Conservation (phyloP, 257 asterid genomes). For the Mitragyna speciosa region DNA sequence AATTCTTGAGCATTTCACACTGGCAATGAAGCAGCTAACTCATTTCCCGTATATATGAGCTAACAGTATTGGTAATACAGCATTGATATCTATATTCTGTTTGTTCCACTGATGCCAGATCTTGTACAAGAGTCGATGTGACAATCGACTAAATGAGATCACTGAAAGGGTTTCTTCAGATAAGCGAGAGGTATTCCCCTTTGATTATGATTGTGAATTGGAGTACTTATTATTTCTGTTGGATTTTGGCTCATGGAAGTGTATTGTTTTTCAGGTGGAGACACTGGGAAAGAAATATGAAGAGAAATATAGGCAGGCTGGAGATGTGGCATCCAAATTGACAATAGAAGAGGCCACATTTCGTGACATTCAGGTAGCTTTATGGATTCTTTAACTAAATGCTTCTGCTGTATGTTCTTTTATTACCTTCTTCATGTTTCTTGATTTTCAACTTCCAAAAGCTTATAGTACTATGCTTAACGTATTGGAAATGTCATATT, state of each 20-base stretch:
- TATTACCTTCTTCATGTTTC: slow-evolving; percentile 1
- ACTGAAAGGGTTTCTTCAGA: slow-evolving; percentile 75
- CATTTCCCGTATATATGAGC: slow-evolving; percentile 8
- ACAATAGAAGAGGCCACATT: slow-evolving; percentile 94
- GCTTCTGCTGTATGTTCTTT: neutral
- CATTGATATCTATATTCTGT: slow-evolving; percentile 20
- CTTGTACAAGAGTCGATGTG: slow-evolving; percentile 92
- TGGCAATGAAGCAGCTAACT: neutral
- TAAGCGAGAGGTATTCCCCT: slow-evolving; percentile 70
- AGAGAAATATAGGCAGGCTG: slow-evolving; percentile 84
- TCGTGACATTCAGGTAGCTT: slow-evolving; percentile 87
- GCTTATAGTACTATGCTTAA: neutral
- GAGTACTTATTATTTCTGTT: neutral
- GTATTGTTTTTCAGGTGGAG: slow-evolving; percentile 60
- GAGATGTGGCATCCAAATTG: slow-evolving; percentile 93
- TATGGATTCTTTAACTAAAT: neutral
- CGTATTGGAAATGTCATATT: slow-evolving; percentile 1
- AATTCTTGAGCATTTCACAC: neutral
- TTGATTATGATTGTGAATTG: slow-evolving; percentile 12
- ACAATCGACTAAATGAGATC: slow-evolving; percentile 88
- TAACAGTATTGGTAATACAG: slow-evolving; percentile 10
- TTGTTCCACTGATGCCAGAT: slow-evolving; percentile 50
- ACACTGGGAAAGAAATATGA: slow-evolving; percentile 82
- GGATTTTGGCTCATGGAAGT: slow-evolving; percentile 24
- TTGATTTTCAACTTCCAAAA: neutral